phyloP scores from a whole-genome alignment of 2,329 filamentous ascomycete species.

The Colletotrichum falcatum region DNA sequence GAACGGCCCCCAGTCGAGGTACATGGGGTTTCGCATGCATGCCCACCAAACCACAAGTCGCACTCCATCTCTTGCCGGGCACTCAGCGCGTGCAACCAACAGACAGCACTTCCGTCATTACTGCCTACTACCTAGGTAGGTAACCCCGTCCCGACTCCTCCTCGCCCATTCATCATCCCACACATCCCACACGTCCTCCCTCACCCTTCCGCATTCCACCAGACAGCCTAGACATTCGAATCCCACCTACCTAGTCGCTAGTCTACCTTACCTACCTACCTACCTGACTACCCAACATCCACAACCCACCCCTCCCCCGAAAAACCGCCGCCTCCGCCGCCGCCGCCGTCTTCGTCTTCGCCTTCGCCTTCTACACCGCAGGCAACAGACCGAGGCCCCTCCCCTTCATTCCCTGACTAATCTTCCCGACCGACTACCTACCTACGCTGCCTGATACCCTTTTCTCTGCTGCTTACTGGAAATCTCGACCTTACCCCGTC shows the following conservation, averaged over 20 bases:
- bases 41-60: neutral
- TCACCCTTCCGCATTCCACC: neutral
- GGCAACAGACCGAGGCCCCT: conserved; percentile 15
- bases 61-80: neutral
- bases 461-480: neutral
- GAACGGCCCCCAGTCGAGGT: neutral
- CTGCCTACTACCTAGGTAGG: too few species aligned
- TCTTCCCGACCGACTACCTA: neutral
- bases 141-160: conserved; percentile 11
- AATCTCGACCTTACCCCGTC: neutral
- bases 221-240: neutral
- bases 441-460: neutral
- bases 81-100: conserved; percentile 11
- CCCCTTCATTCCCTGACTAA: conserved; percentile 21
- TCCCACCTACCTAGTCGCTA: too few species aligned
- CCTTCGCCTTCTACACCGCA: conserved; percentile 15
- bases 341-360: neutral
- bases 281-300: neutral
- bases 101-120: conserved; percentile 9
- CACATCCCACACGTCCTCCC: neutral
- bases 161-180: conserved; percentile 8
- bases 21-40: neutral
- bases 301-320: neutral
- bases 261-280: too few species aligned
- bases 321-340: conserved; percentile 1